A percentile compares a stretch with the other conserved stretches of the same genome.
Conservation (phyloP, 805 yeast genomes). For the Tetrapisispora pingtungensis region DNA sequence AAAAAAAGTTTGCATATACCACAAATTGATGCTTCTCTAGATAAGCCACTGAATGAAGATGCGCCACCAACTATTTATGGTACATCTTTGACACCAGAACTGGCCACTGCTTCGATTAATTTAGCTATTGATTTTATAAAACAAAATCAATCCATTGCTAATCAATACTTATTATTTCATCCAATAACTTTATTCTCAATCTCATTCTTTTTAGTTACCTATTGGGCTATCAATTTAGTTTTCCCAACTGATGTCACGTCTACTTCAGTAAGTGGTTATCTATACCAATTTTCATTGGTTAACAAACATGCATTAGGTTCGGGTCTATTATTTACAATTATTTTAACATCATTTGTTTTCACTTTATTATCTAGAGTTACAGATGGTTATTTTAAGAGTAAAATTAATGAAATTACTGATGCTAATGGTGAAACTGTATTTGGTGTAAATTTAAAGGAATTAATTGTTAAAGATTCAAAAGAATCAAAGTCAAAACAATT, state of each 20-base stretch:
- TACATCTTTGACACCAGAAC: slow-evolving; percentile 43
- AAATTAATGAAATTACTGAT: slow-evolving; percentile 31
- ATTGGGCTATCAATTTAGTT: slow-evolving; percentile 13
- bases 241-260: slow-evolving; percentile 13
- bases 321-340: slow-evolving; percentile 32
- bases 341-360: slow-evolving; percentile 33
- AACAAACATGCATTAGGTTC: slow-evolving; percentile 26
- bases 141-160: slow-evolving; percentile 37
- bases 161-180: slow-evolving; percentile 38
- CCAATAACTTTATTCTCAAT: slow-evolving; percentile 31
- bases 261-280: slow-evolving; percentile 15
- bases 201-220: slow-evolving; percentile 11
- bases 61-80: slow-evolving; percentile 45
- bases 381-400: slow-evolving; percentile 36
- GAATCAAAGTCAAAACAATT: slow-evolving; percentile 1
- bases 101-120: slow-evolving; percentile 49
- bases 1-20: slow-evolving; percentile 6
- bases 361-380: slow-evolving; percentile 35
- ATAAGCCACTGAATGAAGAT: slow-evolving; percentile 43
- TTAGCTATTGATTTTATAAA: slow-evolving; percentile 52
- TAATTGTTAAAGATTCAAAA: slow-evolving; percentile 1
- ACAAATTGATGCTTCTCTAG: slow-evolving; percentile 45
- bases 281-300: slow-evolving; percentile 17
- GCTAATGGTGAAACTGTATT: slow-evolving; percentile 33
- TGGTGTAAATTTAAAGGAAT: slow-evolving; percentile 35